A percentile compares a stretch with the other conserved stretches of the same genome.
Evolutionary conservation across 805 yeast species (phyloP).

Genomic region (Pichia membranifaciens): DNA sequence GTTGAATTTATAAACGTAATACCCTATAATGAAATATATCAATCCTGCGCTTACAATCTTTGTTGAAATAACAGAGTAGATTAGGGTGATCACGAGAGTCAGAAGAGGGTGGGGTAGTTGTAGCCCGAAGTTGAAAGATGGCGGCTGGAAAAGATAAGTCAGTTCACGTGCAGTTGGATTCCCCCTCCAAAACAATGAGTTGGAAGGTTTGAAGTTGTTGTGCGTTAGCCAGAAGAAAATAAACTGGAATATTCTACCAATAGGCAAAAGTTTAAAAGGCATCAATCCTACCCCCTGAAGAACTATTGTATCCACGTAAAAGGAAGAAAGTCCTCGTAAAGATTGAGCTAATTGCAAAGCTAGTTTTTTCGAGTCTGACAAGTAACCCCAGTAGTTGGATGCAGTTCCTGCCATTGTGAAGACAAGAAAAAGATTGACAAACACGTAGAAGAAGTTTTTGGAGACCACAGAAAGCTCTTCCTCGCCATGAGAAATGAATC

Average conservation of each 20-base stretch:
- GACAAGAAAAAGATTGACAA: conserved; percentile 87
- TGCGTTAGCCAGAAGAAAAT: conserved; percentile 50
- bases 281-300: conserved; percentile 83
- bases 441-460: conserved; percentile 90
- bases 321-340: conserved; percentile 69
- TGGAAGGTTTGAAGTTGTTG: conserved; percentile 31
- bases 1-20: conserved; percentile 86
- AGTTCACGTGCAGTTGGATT: conserved; percentile 75
- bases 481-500: conserved; percentile 86
- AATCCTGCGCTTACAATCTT: conserved; percentile 81
- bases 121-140: conserved; percentile 86
- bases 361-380: conserved; percentile 83
- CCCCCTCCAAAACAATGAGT: neutral
- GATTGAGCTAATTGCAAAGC: conserved; percentile 85
- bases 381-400: conserved; percentile 67
- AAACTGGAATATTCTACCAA: conserved; percentile 72
- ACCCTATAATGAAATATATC: conserved; percentile 78
- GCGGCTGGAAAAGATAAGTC: conserved; percentile 73
- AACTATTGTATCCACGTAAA: conserved; percentile 82
- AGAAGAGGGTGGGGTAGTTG: conserved; percentile 88
- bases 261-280: conserved; percentile 77
- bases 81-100: conserved; percentile 74
- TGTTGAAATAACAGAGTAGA: conserved; percentile 85
- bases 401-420: conserved; percentile 94
- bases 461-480: conserved; percentile 86